Evolutionary conservation across 768 basidiomycete species (phyloP), one percentile per base, ranked within the genome.

Genomic region (Astraeus odoratus): DNA sequence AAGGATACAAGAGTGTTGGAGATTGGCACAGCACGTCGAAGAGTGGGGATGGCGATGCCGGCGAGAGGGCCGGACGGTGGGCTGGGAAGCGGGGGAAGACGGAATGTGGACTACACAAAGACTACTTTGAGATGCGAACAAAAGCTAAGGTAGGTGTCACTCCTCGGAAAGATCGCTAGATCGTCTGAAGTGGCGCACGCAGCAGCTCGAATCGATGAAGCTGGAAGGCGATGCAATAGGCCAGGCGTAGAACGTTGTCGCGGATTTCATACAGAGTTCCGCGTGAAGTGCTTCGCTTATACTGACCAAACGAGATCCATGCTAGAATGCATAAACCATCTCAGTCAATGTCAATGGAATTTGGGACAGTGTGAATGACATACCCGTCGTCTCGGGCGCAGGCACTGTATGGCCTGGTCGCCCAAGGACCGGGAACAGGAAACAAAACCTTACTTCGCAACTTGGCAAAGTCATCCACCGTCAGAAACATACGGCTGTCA

Each of bases 1-100:
- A 91, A 60, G 96, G 96, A 3, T 99, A 98, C 71, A 85, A 83
- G 55, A 92, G 89, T 58, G 81, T 99, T 51, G 96, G 96, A 3
- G 96, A 99, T 66, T 95, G 94, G 88, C 96, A 99, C 67, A 94
- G 90, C 50, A 99, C 96, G 0, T 65, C 63, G n/a, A 73, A 64
- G 54, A 82, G 81, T 49, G 82, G 77, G 0, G 70, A 69, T 8
- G 77, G 85, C 33, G 89, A 89, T 48, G 66, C 61, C 0, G 77
- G 74, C 4, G 96, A 99, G 67, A 77, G 96, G 20, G 81, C 85
- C 2, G 95, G 95, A 1, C 70, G 96, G 43, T 99, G 96, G 96
- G 82, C 84, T 2, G 90, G 87, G 5, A 83, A 76, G 60, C 73
- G 75, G 49, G 69, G 69, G 33, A 99, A 98, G 75, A 90, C 90